phyloP scores from a whole-genome alignment of 2,329 filamentous ascomycete genomes.

The Tolypocladium ophioglossoides region DNA sequence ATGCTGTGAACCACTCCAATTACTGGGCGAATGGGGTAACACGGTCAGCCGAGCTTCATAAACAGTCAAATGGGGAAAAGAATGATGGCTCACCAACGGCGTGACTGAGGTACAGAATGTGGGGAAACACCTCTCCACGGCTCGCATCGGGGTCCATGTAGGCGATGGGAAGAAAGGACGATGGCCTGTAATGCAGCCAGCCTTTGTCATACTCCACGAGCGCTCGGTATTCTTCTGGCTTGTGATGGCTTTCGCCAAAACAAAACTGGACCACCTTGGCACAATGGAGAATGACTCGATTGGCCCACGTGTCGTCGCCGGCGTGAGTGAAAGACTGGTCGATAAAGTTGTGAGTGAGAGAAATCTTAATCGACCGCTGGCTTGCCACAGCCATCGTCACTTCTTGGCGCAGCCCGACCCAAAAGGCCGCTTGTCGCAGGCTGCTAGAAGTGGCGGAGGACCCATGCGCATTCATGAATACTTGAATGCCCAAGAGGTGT shows the following conservation, averaged over 20 bases:
- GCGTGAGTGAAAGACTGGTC: conserved; percentile 37
- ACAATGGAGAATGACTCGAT: conserved; percentile 49
- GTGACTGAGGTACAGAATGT: conserved; percentile 45
- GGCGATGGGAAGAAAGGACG: conserved; percentile 44
- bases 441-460: conserved; percentile 16
- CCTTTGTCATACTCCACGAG: conserved; percentile 32
- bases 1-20: conserved; percentile 51
- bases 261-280: conserved; percentile 56
- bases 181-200: conserved; percentile 36
- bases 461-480: conserved; percentile 32
- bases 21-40: conserved; percentile 21
- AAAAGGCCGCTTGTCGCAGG: conserved; percentile 44
- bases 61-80: background rate
- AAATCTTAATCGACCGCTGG: conserved; percentile 35
- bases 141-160: conserved; percentile 22
- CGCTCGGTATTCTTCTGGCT: conserved; percentile 26
- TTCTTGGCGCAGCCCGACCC: conserved; percentile 46
- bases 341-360: conserved; percentile 37
- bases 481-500: conserved; percentile 34
- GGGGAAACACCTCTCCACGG: conserved; percentile 38
- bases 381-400: conserved; percentile 45
- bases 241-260: conserved; percentile 32
- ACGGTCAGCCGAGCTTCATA: background rate
- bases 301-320: conserved; percentile 47
- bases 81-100: conserved; percentile 34